phyloP scores from a whole-genome alignment of 495 filamentous ascomycete genomes.

The Eremomyces bilateralis region DNA sequence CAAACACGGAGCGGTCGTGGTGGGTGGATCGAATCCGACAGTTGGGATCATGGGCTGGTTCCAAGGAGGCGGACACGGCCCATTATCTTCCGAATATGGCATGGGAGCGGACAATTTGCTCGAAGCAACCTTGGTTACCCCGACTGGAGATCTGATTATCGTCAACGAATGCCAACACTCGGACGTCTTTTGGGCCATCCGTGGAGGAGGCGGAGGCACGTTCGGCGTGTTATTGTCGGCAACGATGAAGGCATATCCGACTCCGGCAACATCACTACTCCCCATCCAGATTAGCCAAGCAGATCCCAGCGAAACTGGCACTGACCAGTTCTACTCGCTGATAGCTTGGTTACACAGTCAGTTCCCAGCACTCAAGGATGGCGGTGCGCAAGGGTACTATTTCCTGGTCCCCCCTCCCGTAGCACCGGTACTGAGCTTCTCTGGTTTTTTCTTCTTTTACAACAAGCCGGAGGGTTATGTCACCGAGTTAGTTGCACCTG shows the following conservation, averaged over 20 bases:
- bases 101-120: conserved; percentile 2
- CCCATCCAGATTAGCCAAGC: conserved; percentile 1
- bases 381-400: conserved; percentile 11
- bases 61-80: conserved; percentile 1
- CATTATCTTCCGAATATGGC: neutral
- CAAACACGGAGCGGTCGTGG: conserved; percentile 7
- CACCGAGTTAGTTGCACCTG: conserved; percentile 5
- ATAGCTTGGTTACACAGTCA: conserved; percentile 7
- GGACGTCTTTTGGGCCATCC: conserved; percentile 2
- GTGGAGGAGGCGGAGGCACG: conserved; percentile 3
- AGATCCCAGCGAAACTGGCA: conserved; percentile 1
- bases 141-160: neutral
- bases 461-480: conserved; percentile 8
- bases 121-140: neutral
- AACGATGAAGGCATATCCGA: conserved; percentile 8
- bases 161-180: neutral
- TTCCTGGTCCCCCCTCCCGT: conserved; percentile 7
- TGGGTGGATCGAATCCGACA: conserved; percentile 8
- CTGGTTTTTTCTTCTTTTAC: conserved; percentile 6
- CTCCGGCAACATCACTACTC: conserved; percentile 2
- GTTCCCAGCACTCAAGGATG: conserved; percentile 6
- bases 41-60: conserved; percentile 12
- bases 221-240: conserved; percentile 4
- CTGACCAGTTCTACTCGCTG: conserved; percentile 7
- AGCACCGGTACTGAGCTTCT: conserved; percentile 2